Percentiles rank a stretch among this genome's conserved stretches.
Evolutionary conservation across 78 protist species (phyloP).

Genomic region (Dictyostelium intermedium): DNA sequence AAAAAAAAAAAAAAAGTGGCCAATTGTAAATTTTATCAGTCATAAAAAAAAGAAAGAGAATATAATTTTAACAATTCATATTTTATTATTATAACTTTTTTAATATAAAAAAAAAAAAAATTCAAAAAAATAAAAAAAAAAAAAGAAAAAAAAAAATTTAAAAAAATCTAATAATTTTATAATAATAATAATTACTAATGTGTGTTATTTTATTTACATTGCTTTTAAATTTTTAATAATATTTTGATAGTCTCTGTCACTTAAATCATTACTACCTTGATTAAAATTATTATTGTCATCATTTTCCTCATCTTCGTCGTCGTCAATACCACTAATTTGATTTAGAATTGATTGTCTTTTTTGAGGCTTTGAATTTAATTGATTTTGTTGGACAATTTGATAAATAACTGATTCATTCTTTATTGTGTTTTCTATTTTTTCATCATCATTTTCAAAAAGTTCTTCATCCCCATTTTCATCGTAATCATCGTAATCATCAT

Average conservation of each 20-base stretch:
- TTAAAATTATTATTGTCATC: neutral
- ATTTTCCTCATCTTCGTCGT: neutral
- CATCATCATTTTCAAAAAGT: neutral
- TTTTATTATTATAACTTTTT: neutral
- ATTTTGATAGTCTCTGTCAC: neutral
- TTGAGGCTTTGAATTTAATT: neutral
- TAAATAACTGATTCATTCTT: neutral
- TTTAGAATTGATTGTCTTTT: neutral
- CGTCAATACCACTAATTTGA: neutral
- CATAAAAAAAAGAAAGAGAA: neutral
- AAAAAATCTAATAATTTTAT: neutral
- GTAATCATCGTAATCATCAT: neutral
- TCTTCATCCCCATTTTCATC: neutral
- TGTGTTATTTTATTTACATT: neutral
- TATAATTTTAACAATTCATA: neutral
- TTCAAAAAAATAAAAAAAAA: neutral
- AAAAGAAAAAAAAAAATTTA: neutral
- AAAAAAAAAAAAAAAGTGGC: neutral
- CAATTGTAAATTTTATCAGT: neutral
- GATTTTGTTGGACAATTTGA: neutral
- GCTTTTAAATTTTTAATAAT: neutral
- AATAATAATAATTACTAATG: too few relatives aligned
- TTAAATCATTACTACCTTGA: neutral
- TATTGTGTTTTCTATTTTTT: neutral
- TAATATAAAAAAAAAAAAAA: too few relatives aligned